Base-by-base conservation (phyloP, 2,329 filamentous ascomycete genomes). In the Fusarium duplospermum region DNA sequence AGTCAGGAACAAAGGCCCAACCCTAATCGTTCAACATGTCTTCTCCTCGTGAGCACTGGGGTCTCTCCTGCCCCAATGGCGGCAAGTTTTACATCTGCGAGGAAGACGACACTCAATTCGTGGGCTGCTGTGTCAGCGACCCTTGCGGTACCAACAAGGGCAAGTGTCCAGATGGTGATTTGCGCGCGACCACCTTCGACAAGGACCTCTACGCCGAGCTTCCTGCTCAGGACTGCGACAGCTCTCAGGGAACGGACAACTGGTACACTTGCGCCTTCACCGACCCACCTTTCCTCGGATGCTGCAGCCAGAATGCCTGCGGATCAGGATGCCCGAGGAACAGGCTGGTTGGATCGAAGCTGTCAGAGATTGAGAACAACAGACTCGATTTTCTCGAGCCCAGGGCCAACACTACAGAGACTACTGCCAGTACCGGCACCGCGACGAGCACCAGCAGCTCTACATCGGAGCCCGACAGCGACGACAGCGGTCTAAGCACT, bases 101-200 rank as follows among this genome's bases (percentile, higher is more conserved):
- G 14, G 76, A 77, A 18, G 78, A 78, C 29, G 63, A 58, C 22
- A 61, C 69, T 6, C 78, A 81, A 66, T 86, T 85, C 65, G 47
- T 86, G 36, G 84, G 84, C 9, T 86, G 84, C 73, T 86, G 84
- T 74, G 75, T 77, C 38, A 74, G 75, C 36, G 73, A 86, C 61
- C 83, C 84, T 3, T 83, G 81, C 74, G 67, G 74, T 24, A 67
- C 65, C 9, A 73, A 71, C 35, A 73, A 76, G 22, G 83, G 83
- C 38, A 45, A 66, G 38, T 85, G 84, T 62, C 82, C 82, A 2
- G 72, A 77, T 10, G 68, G 72, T 3, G 66, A 77, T 33, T 45
- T 84, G 47, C 74, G 76, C 13, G 58, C 76, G 1, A 72, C 79
- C n/a, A 80, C 77, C 7, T 85, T 85, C 73, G 71, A 78, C 27